These are phyloP conservation scores for Sporothrix schenckii DNA, from an alignment of 2,329 filamentous ascomycete genomes.

Conservation along the genomic window DNA sequence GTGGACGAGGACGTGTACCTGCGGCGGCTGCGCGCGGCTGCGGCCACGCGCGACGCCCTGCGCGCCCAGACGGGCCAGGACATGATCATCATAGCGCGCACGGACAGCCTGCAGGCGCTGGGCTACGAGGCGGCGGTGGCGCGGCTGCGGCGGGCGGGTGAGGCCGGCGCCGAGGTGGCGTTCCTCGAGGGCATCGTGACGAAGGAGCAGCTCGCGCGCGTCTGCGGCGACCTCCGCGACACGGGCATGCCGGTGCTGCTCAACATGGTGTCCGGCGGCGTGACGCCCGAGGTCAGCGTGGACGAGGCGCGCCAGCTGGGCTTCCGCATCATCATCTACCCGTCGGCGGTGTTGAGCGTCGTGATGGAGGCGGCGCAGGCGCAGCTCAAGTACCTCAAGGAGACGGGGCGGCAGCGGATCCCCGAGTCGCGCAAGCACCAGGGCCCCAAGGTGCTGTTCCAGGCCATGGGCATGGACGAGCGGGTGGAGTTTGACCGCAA, in stretches of 20 bases:
- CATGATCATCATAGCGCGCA: conserved; percentile 67
- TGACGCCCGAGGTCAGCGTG: conserved; percentile 42
- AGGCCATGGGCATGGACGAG: conserved; percentile 41
- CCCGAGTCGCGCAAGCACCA: conserved; percentile 39
- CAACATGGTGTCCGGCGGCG: conserved; percentile 43
- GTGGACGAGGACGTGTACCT: conserved; percentile 56
- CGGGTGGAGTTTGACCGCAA: conserved; percentile 40
- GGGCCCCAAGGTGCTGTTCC: conserved; percentile 41
- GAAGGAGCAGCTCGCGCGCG: conserved; percentile 47
- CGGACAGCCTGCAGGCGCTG: conserved; percentile 60
- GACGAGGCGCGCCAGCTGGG: conserved; percentile 40
- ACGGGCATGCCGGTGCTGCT: conserved; percentile 38
- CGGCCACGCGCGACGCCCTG: conserved; percentile 51
- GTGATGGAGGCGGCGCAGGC: conserved; percentile 42
- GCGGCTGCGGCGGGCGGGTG: conserved; percentile 54
- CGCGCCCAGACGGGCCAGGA: conserved; percentile 47
- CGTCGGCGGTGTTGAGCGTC: conserved; percentile 42
- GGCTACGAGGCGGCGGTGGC: conserved; percentile 61
- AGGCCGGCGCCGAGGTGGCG: conserved; percentile 61
- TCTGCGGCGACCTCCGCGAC: conserved; percentile 28
- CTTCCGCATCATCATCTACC: conserved; percentile 43
- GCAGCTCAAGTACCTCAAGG: conserved; percentile 37
- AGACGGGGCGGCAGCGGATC: conserved; percentile 41
- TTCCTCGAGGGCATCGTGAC: conserved; percentile 62
- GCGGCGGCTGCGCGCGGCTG: conserved; percentile 61